Conservation (phyloP, 108 stramenopile species). For the Craspedostauros australis region DNA sequence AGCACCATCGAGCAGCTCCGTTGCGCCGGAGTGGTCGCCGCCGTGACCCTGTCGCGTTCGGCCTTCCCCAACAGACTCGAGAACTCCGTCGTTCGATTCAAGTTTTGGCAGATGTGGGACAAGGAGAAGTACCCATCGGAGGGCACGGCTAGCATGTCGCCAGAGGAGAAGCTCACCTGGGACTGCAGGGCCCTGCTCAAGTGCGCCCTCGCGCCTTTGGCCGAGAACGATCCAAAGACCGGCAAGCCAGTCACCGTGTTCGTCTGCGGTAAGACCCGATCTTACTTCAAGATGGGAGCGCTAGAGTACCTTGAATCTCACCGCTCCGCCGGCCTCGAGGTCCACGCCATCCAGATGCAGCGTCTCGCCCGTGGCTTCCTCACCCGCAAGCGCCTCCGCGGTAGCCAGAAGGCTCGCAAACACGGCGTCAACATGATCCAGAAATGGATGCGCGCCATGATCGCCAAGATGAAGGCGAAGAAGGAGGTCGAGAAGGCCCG, state of each 20-base stretch:
- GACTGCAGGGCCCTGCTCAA: slow-evolving; percentile 40
- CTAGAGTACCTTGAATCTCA: slow-evolving; percentile 71
- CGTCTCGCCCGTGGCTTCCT: slow-evolving; percentile 31
- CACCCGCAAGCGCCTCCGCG: slow-evolving; percentile 15
- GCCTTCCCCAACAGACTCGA: slow-evolving; percentile 92
- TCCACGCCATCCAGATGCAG: slow-evolving; percentile 45
- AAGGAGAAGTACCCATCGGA: slow-evolving; percentile 23
- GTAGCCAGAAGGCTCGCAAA: slow-evolving; percentile 22
- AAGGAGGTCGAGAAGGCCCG: slow-evolving; percentile 22
- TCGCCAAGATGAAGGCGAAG: slow-evolving; percentile 26
- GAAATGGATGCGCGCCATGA: slow-evolving; percentile 29
- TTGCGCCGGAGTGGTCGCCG: slow-evolving; percentile 92
- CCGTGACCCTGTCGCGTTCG: slow-evolving; percentile 83
- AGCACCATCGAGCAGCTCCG: slow-evolving; percentile 89
- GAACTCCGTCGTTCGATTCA: slow-evolving; percentile 71
- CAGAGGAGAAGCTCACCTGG: slow-evolving; percentile 11
- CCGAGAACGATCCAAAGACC: slow-evolving; percentile 36
- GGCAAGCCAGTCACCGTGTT: slow-evolving; percentile 46
- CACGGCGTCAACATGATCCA: slow-evolving; percentile 44
- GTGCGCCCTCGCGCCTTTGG: slow-evolving; percentile 20
- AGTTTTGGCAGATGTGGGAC: slow-evolving; percentile 48
- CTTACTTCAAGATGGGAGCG: slow-evolving; percentile 83
- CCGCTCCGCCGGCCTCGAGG: slow-evolving; percentile 45
- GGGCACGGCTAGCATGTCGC: slow-evolving; percentile 23
- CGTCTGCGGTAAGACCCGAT: slow-evolving; percentile 67